phyloP scores from a whole-genome alignment of 129 eudicot genomes.

The Artemisia annua region DNA sequence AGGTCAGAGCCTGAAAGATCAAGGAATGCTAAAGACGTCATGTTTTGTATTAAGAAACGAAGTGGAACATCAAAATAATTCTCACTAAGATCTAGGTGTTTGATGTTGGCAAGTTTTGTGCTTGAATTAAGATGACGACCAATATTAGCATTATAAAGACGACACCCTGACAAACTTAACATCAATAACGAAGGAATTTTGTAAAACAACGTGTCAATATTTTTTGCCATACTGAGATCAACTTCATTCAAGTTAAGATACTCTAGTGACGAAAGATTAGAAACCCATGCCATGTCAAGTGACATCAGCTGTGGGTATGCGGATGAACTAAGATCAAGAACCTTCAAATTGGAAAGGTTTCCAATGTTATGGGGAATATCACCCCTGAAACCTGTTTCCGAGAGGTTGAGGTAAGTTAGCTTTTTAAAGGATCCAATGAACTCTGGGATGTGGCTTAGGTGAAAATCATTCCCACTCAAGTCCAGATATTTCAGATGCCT shows the following conservation, averaged over 20 bases:
- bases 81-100: neutral
- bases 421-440: slow-evolving; percentile 27
- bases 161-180: neutral
- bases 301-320: too few species aligned
- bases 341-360: slow-evolving; percentile 30
- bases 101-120: neutral
- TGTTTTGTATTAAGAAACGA: neutral
- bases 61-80: neutral
- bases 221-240: neutral
- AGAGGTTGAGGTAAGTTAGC: slow-evolving; percentile 31
- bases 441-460: neutral
- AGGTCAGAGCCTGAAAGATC: neutral
- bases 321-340: slow-evolving; percentile 27
- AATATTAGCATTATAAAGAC: neutral
- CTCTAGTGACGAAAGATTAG: neutral
- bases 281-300: neutral
- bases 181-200: neutral
- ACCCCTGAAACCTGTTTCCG: neutral
- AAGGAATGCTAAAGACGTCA: slow-evolving; percentile 1
- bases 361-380: slow-evolving; percentile 31
- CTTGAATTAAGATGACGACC: neutral
- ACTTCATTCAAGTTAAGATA: neutral
- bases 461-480: slow-evolving; percentile 21
- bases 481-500: slow-evolving; percentile 15
- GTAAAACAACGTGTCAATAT: neutral